Conservation (phyloP, 164 flowering plant genomes). For the Magnolia officinalis region DNA sequence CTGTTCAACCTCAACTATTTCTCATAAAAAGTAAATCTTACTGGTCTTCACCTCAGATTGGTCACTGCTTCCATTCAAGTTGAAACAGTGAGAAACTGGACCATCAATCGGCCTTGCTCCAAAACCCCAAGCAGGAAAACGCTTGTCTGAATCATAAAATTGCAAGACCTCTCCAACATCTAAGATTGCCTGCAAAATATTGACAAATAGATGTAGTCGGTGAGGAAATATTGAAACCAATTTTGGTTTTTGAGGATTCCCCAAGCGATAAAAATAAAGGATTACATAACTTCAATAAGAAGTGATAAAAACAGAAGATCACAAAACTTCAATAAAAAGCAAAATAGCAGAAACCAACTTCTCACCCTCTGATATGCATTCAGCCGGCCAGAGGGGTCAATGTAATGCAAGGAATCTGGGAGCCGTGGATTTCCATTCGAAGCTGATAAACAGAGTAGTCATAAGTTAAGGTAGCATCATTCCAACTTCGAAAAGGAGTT, state of each 20-base stretch:
- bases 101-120: slow-evolving; percentile 62
- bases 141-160: slow-evolving; percentile 80
- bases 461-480: neutral
- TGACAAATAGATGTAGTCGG: neutral
- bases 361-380: slow-evolving; percentile 91
- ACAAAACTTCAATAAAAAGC: neutral
- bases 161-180: slow-evolving; percentile 79
- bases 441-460: slow-evolving; percentile 31
- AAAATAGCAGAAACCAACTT: neutral
- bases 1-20: slow-evolving; percentile 1
- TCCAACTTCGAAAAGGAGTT: neutral
- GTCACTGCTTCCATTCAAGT: slow-evolving; percentile 52
- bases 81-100: slow-evolving; percentile 78
- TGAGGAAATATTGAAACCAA: neutral
- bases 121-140: slow-evolving; percentile 93
- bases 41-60: slow-evolving; percentile 50
- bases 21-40: neutral
- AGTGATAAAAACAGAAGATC: neutral
- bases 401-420: slow-evolving; percentile 77
- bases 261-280: neutral
- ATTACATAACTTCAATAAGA: neutral
- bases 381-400: slow-evolving; percentile 67
- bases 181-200: slow-evolving; percentile 56
- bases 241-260: neutral
- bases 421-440: slow-evolving; percentile 83